Base-by-base conservation (phyloP, 106 monocot species). In the Apostasia shenzhenica region DNA sequence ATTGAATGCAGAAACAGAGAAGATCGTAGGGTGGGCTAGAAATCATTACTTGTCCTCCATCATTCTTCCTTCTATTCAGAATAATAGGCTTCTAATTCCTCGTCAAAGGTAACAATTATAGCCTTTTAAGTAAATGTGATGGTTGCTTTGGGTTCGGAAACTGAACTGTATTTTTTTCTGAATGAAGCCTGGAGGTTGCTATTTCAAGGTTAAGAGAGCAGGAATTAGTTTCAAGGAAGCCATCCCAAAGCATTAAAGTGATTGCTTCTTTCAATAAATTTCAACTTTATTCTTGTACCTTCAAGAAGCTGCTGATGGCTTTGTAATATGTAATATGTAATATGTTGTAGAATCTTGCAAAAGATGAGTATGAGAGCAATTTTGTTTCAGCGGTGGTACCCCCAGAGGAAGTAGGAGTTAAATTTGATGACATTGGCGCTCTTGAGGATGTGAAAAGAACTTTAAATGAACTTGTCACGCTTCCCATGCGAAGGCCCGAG, bases 401-500 rank as follows among this genome's bases (percentile, higher is more conserved):
- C 8, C 77, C 99, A 64, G 89, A 86, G 69, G 99, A 99, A 80
- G 80, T 90, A 72, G 99, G 87, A 51, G 90, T 99, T 37, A 93
- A 76, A 51, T 99, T 93, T 81, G 93, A 93, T 70, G 92, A 99
- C 77, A 88, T 99, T 76, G 99, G 99, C 10, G 99, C 99, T 69
- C 85, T 99, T 58, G 99, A 99, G 57, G 89, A 93, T 76, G 93
- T 99, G 52, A 99, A 99, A 80, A 82, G 43, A 41, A 90, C 90
- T 45, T 67, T 99, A 45, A 84, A 90, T 83, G 99, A 99, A 52
- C 83, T 99, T 69, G 99, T 99, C 3, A 79, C 81, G 11, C 93
- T 99, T 75, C 99, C 99, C 57, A 99, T 99, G 99, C 87, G 81
- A 70, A 90, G 99, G 64, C 99, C 99, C 6, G 99, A 99, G 66